Conservation (phyloP, 345 rosid species). For the Durio zibethinus region DNA sequence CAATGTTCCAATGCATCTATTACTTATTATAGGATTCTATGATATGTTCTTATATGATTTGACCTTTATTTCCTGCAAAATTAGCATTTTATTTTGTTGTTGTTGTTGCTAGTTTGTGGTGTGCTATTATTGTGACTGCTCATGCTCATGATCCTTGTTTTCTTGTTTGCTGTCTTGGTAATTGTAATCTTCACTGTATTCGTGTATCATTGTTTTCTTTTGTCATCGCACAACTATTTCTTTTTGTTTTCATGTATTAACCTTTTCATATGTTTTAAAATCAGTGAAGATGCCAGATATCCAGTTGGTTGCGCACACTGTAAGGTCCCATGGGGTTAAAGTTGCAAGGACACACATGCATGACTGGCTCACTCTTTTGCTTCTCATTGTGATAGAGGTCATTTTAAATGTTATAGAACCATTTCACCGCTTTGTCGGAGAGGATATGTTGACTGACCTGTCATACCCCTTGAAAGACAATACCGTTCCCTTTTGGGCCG, state of each 20-base stretch:
- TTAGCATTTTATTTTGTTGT: background rate
- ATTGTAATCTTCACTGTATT: background rate
- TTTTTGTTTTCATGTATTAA: background rate
- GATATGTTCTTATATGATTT: background rate
- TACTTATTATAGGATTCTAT: background rate
- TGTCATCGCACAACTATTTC: background rate
- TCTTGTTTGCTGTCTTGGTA: background rate
- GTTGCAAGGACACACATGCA: conserved; percentile 75
- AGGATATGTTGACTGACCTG: conserved; percentile 74
- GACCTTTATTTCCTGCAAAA: background rate
- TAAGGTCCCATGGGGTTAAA: conserved; percentile 70
- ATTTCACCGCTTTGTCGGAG: conserved; percentile 88
- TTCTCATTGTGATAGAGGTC: conserved; percentile 53
- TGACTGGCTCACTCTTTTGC: conserved; percentile 85
- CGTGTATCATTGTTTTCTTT: background rate
- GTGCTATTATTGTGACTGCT: background rate
- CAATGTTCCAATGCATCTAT: background rate
- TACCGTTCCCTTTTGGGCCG: conserved; percentile 85
- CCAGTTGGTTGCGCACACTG: conserved; percentile 64
- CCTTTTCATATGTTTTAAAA: conserved; percentile 8
- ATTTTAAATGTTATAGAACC: conserved; percentile 73
- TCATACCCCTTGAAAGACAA: conserved; percentile 70
- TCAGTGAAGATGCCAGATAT: conserved; percentile 66
- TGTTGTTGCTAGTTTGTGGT: background rate
- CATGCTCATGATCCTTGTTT: background rate